Percentiles rank a stretch among this genome's conserved stretches.
Conservation (phyloP, 164 flowering plant genomes). For the Chimonanthus salicifolius region DNA sequence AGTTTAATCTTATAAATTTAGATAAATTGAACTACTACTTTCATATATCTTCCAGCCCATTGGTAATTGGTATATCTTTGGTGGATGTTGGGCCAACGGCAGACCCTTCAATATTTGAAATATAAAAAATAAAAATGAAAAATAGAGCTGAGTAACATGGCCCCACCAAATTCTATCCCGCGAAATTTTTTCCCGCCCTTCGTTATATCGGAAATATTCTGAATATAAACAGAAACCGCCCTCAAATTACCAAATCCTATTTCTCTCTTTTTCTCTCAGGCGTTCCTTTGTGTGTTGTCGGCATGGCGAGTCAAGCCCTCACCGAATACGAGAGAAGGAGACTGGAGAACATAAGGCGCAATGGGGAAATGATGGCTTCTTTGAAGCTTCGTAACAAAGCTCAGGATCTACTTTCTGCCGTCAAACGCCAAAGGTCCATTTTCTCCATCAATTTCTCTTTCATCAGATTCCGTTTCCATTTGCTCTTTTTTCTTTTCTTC, state of each 20-base stretch:
- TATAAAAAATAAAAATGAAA: no score
- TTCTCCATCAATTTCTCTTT: constrained; percentile 10
- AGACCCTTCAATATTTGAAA: no score
- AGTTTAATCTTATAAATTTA: no score
- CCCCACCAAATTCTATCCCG: background rate
- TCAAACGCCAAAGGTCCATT: constrained; percentile 45
- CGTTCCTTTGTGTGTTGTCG: background rate
- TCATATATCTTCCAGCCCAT: no score
- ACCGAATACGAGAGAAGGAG: constrained; percentile 76
- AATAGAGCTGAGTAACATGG: no score
- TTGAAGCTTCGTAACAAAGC: constrained; percentile 48
- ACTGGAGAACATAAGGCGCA: constrained; percentile 66
- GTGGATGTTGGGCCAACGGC: no score
- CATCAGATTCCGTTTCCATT: constrained; percentile 6
- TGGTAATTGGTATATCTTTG: no score
- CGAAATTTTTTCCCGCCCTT: background rate
- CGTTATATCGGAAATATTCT: background rate
- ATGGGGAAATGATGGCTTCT: constrained; percentile 55
- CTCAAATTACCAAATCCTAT: background rate
- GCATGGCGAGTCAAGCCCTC: constrained; percentile 40
- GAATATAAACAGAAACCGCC: background rate
- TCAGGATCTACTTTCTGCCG: constrained; percentile 31
- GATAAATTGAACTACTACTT: no score
- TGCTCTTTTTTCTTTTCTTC: background rate
- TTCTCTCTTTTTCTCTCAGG: constrained; percentile 3